A percentile compares a stretch with the other conserved stretches of the same genome.
phyloP scores from a whole-genome alignment of 192 early-diverging fungal genomes.

The Podila minutissima region DNA sequence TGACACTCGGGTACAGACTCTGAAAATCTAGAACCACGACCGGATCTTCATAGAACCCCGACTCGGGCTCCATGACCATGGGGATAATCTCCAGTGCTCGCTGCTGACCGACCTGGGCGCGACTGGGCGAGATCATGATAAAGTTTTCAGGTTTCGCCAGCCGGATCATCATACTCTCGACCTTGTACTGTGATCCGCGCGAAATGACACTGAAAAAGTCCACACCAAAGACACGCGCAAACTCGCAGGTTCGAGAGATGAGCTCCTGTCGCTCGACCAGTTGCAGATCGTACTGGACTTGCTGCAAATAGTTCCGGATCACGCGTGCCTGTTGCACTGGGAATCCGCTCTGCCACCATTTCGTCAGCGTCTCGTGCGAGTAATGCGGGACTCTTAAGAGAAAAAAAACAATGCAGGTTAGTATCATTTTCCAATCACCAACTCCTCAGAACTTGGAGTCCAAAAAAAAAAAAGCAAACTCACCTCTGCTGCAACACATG shows the following conservation, averaged over 20 bases:
- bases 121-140: slow-evolving; percentile 79
- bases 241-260: slow-evolving; percentile 79
- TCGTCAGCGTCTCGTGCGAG: slow-evolving; percentile 60
- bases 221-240: slow-evolving; percentile 91
- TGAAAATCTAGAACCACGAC: slow-evolving; percentile 94
- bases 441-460: background rate
- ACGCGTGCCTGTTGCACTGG: slow-evolving; percentile 67
- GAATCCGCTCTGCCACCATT: slow-evolving; percentile 69
- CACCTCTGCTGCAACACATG: slow-evolving; percentile 79
- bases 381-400: slow-evolving; percentile 73
- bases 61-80: slow-evolving; percentile 88
- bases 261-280: slow-evolving; percentile 78
- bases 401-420: no score
- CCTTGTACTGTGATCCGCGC: slow-evolving; percentile 92
- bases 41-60: slow-evolving; percentile 85
- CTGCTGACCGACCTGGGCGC: slow-evolving; percentile 77
- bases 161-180: slow-evolving; percentile 84
- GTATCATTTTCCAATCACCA: no score
- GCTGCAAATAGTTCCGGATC: slow-evolving; percentile 73
- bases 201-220: slow-evolving; percentile 88
- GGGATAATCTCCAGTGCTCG: slow-evolving; percentile 88
- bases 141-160: slow-evolving; percentile 83
- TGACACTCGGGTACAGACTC: slow-evolving; percentile 92
- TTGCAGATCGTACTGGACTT: slow-evolving; percentile 70
- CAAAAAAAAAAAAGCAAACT: no score